Percentiles rank a stretch among this genome's conserved stretches.
These are phyloP conservation scores for Neurospora tetrasperma DNA, from an alignment of 495 filamentous ascomycete genomes.

Conservation along the genomic window DNA sequence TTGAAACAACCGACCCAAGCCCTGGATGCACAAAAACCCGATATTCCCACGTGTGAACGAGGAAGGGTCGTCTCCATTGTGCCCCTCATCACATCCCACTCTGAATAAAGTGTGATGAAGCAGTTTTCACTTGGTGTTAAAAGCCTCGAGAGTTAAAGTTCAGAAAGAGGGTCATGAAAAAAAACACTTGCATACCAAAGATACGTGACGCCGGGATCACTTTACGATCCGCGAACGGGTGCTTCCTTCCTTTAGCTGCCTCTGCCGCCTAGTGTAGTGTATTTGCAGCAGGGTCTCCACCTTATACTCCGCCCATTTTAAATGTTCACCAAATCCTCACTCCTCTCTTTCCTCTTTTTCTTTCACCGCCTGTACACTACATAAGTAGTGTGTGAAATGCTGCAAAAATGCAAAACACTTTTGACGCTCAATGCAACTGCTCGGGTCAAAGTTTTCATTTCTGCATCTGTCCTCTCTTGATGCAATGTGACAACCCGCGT, in stretches of 20 bases:
- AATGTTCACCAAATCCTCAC: not conserved
- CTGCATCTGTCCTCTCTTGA: not conserved
- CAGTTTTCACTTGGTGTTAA: not conserved
- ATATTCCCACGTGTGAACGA: not conserved
- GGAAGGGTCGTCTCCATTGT: not conserved
- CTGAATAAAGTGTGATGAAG: not conserved
- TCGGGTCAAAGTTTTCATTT: not conserved
- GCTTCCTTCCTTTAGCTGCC: too few species aligned
- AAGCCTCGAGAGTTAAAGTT: not conserved
- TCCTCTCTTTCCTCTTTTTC: not conserved
- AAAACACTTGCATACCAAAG: not conserved
- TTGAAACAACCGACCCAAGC: not conserved
- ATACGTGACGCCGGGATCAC: not conserved
- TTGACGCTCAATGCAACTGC: not conserved
- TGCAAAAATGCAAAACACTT: not conserved
- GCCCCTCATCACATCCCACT: not conserved
- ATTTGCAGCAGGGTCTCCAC: not conserved
- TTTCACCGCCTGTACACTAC: not conserved
- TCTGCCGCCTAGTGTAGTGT: not conserved
- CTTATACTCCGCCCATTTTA: not conserved
- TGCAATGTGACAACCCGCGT: not conserved
- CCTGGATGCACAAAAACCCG: not conserved
- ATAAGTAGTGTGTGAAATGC: not conserved
- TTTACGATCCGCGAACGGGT: not conserved
- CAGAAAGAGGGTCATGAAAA: not conserved